A percentile compares a stretch with the other conserved stretches of the same genome.
Conservation (phyloP, 2,329 filamentous ascomycete species). For the Penicillium sp. region DNA sequence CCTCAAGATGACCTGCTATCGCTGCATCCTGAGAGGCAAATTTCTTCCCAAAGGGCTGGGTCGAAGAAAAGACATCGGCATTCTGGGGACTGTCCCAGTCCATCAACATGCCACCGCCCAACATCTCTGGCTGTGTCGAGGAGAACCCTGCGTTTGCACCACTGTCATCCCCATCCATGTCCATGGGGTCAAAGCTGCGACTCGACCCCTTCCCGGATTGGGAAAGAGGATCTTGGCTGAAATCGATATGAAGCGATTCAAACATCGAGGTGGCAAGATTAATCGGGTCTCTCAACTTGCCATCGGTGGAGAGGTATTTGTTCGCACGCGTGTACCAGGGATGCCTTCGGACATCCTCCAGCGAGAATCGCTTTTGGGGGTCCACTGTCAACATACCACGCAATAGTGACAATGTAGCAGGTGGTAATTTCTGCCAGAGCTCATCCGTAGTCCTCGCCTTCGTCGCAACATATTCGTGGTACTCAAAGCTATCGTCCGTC, state of each 20-base stretch:
- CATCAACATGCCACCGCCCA: conserved; percentile 71
- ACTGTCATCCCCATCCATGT: conserved; percentile 58
- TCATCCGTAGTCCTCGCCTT: conserved; percentile 81
- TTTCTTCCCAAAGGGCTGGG: conserved; percentile 47
- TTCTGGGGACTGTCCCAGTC: conserved; percentile 82
- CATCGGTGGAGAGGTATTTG: conserved; percentile 69
- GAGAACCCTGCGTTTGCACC: conserved; percentile 56
- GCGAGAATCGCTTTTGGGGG: conserved; percentile 71
- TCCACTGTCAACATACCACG: conserved; percentile 92
- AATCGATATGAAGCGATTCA: conserved; percentile 84
- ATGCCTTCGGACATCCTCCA: conserved; percentile 82
- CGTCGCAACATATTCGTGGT: conserved; percentile 77
- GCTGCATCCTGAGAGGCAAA: conserved; percentile 41
- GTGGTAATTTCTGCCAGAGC: conserved; percentile 77
- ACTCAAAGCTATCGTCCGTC: conserved; percentile 82
- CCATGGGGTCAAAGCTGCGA: conserved; percentile 60
- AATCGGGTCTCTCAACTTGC: conserved; percentile 74
- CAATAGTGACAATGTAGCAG: conserved; percentile 74
- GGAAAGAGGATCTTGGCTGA: conserved; percentile 65
- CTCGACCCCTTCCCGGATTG: conserved; percentile 41
- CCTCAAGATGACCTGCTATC: conserved; percentile 66
- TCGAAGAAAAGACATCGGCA: conserved; percentile 43
- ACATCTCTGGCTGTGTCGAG: conserved; percentile 82
- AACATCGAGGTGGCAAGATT: conserved; percentile 93
- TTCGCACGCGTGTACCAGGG: conserved; percentile 92